Base-by-base conservation (phyloP, 2,329 filamentous ascomycete genomes). In the Xenoacremonium recifei region DNA sequence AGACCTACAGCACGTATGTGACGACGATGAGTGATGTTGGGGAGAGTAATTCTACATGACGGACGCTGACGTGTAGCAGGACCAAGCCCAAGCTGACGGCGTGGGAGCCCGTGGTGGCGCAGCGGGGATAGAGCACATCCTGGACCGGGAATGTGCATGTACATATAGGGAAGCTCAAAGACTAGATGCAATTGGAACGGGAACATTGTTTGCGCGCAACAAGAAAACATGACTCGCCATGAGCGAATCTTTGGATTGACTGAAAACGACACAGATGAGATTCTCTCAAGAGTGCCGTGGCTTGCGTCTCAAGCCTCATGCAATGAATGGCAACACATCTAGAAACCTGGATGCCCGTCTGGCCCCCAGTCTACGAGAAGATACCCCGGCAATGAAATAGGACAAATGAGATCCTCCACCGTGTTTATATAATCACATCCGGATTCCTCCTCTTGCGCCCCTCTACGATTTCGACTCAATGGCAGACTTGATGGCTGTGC, bases 1-100 rank as follows among this genome's bases (percentile, higher is more conserved):
- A 88, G 76, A 82, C 93, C 23, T 99, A 96, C 72, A 96, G 76
- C 73, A 99, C 93, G 91, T 97, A 70, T 68, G 91, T 84, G 15
- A 32, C 15, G 29, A 6, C 16, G 23, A 27, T 7, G 13, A 9
- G 23, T 9, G 23, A 27, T 27, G 23, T 9, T 27, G 13, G 23
- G 23, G 13, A 9, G 29, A 16, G 13, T 27, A 27, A 13, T 13
- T 27, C 9, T 38, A 21, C 16, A 13, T 12, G 11, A 7, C 12
- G 37, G 34, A 31, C 39, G 35, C 66, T 57, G 44, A 53, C 33
- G 2, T 20, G 43, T 21, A 6, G 30, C 37, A 81, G 78, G 16
- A 67, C 65, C 23, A 79, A 78, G 61, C 63, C 76, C 30, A 82
- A 81, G 70, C 57, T 79, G 39, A 62, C 61, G 34, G 61, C 67